Conservation (phyloP, 305 asterid species). For the Andrographis paniculata region DNA sequence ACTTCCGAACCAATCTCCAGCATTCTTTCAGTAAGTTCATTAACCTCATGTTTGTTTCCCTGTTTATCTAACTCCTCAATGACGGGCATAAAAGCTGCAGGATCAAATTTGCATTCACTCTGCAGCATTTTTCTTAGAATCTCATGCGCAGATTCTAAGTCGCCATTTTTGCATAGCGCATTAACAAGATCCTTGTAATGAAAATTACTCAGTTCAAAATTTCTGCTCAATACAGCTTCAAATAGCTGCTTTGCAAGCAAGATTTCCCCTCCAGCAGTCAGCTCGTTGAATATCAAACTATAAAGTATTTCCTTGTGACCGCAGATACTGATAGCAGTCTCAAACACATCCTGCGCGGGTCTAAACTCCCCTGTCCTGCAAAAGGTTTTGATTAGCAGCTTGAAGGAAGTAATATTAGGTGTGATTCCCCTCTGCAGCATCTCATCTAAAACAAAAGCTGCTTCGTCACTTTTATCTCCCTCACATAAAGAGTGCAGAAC, state of each 20-base stretch:
- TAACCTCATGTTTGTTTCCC: conserved; percentile 62
- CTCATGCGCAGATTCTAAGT: conserved; percentile 42
- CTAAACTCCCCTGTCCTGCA: conserved; percentile 81
- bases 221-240: conserved; percentile 58
- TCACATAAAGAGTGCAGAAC: conserved; percentile 61
- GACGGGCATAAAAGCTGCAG: conserved; percentile 76
- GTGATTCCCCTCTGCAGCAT: conserved; percentile 59
- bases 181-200: conserved; percentile 53
- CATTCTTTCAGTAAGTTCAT: conserved; percentile 67
- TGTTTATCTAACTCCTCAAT: conserved; percentile 50
- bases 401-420: conserved; percentile 54
- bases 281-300: conserved; percentile 58
- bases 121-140: conserved; percentile 55
- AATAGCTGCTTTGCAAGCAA: conserved; percentile 58
- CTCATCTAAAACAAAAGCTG: conserved; percentile 64
- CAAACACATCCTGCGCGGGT: conserved; percentile 80
- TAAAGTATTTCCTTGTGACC: conserved; percentile 64
- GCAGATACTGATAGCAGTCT: conserved; percentile 42
- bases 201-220: conserved; percentile 45
- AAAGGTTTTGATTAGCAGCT: conserved; percentile 56
- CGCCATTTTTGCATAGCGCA: conserved; percentile 42
- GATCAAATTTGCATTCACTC: conserved; percentile 61
- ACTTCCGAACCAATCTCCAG: conserved; percentile 48
- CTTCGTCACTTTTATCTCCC: conserved; percentile 68
- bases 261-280: conserved; percentile 66